Evolutionary conservation across 83 land plant species (phyloP), one percentile per base, ranked within the genome.

Genomic region (Picea mariana): DNA sequence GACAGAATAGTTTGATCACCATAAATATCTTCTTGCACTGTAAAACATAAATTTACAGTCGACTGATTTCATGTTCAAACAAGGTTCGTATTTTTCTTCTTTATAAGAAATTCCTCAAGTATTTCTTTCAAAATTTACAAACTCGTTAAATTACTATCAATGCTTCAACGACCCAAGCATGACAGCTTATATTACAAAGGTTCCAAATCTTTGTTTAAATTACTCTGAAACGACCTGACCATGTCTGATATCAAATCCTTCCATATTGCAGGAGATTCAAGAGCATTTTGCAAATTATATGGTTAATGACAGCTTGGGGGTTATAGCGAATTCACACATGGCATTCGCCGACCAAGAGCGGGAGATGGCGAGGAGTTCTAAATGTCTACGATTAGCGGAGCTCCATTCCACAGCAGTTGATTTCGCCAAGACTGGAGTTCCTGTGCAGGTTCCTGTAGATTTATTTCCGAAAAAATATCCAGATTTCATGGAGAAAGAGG

Each of bases 401-500:
- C 91, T 95, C 26, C 86, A 89, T 77, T 93, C 99, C 62, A 90
- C 89, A 58, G 98, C 99, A 15, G 98, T 97, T 9, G 99, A 97
- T 84, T 97, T 95, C 75, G 89, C 98, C 12, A 97, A 97, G 84
- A 97, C 99, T 9, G 99, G 99, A 13, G 92, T 92, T 5, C 93
- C 97, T 31, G 98, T 95, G 34, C 83, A 79, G 61, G 90, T 95
- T 55, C 98, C 99, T n/a, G 38, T 40, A 18, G 40, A 85, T 75
- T 84, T 93, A 2, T 88, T 85, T 31, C 94, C 89, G 9, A 80
- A 72, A 42, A 89, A 86, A 26, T 93, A 88, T 79, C 99, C 99
- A 9, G 99, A 97, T 68, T 97, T 95, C 85, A 97, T 97, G 99
- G 98, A 97, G 65, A 97, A 95, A 62, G 89, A 82, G 1, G 90